These are phyloP conservation scores for Aspergillus sclerotioniger DNA, from an alignment of 495 filamentous ascomycete genomes.

Conservation along the genomic window DNA sequence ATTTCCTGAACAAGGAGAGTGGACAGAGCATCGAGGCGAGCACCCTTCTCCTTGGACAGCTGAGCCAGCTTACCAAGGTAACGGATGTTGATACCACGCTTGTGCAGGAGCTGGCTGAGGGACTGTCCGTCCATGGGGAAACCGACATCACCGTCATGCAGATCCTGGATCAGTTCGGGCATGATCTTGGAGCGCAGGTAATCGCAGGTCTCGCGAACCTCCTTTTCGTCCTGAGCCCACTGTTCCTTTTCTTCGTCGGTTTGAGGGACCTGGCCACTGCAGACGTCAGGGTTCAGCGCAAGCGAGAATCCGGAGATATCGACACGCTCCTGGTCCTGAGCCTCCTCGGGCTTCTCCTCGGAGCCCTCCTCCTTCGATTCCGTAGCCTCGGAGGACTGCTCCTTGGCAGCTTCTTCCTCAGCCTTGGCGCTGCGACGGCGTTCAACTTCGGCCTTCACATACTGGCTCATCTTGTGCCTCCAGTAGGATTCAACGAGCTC, in stretches of 20 bases:
- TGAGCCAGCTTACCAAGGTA: conserved; percentile 84
- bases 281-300: conserved; percentile 91
- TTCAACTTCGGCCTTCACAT: conserved; percentile 71
- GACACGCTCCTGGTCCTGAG: conserved; percentile 55
- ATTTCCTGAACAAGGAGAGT: conserved; percentile 84
- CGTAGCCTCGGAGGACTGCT: conserved; percentile 34
- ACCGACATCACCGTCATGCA: conserved; percentile 88
- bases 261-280: conserved; percentile 86
- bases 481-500: conserved; percentile 86
- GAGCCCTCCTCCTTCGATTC: conserved; percentile 27
- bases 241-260: conserved; percentile 86
- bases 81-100: conserved; percentile 94
- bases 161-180: conserved; percentile 72
- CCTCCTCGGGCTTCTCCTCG: conserved; percentile 32
- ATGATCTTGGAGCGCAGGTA: conserved; percentile 73
- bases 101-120: conserved; percentile 84
- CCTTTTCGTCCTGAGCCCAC: conserved; percentile 80
- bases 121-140: conserved; percentile 98
- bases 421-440: conserved; percentile 48
- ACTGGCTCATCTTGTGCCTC: conserved; percentile 82
- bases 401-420: conserved; percentile 42
- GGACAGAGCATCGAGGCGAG: conserved; percentile 72
- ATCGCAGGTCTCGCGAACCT: conserved; percentile 80
- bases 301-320: conserved; percentile 87
- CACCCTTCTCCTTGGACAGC: conserved; percentile 62